Evolutionary conservation across 75 land plant genomes (phyloP), one percentile per base, ranked within the genome.

Genomic region (Ceratopteris richardii): DNA sequence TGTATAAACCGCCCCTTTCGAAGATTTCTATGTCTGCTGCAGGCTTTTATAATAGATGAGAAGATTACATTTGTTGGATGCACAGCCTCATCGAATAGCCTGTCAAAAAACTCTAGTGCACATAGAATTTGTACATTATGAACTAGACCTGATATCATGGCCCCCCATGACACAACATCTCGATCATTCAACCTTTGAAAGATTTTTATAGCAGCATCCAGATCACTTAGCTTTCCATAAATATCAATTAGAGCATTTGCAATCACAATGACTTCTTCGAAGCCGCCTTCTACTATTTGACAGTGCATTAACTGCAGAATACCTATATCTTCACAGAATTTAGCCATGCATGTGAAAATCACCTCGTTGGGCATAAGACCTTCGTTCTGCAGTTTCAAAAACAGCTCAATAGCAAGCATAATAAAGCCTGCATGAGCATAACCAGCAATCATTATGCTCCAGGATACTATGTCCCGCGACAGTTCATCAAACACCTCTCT

Each of bases 391-490:
- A 57, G 26, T 7, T 40, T 6, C 22, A 18, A 2, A 31, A 19
- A 57, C 12, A 57, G 43, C 37, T 30, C 22, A 30, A 57, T 14
- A n/a, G 59, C 59, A 19, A 2, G 9, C 40, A 2, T 7, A 22
- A n/a, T n/a, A 19, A 5, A 39, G 3, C 59, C 59, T 30, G 22
- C 11, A 19, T 57, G 17, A 6, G 16, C 59, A 57, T 57, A 40
- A 3, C 25, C 59, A n/a, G 43, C 2, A 33, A 57, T 57, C 37
- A 19, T 14, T 5, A 55, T 71, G 66, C 63, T 88, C 87, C 87
- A 87, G 3, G 84, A 72, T 24, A 83, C 81, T 43, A 78, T 59
- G 52, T 67, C 74, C 26, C 53, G 37, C 42, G 60, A 47, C 60
- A 72, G 12, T 29, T 52, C 64, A 29, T 51, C 51, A 59, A 86